Conservation (phyloP, 2,329 filamentous ascomycete genomes). For the Fusarium solani-melongenae region DNA sequence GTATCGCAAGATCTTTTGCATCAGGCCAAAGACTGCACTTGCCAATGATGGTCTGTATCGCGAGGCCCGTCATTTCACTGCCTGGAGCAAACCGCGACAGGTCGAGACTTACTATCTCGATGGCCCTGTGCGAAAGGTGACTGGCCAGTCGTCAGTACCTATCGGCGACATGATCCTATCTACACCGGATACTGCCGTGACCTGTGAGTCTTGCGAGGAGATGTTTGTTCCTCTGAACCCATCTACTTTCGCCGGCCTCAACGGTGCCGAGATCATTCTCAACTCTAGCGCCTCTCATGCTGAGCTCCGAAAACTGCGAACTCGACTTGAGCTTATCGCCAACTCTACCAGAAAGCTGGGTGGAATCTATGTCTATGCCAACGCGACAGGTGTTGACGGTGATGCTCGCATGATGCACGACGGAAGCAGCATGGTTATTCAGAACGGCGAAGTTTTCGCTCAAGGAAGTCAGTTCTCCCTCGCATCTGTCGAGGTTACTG, state of each 20-base stretch:
- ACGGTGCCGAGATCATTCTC: slow-evolving; percentile 76
- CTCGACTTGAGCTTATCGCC: slow-evolving; percentile 70
- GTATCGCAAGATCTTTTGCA: slow-evolving; percentile 30
- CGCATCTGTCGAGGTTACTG: slow-evolving; percentile 54
- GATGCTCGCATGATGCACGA: slow-evolving; percentile 48
- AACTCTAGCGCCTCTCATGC: slow-evolving; percentile 78
- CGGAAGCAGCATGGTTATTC: slow-evolving; percentile 68
- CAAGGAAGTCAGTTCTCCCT: slow-evolving; percentile 73
- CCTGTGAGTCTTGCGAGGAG: not conserved
- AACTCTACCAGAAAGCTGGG: slow-evolving; percentile 73
- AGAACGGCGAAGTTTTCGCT: slow-evolving; percentile 52
- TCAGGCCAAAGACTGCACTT: slow-evolving; percentile 43
- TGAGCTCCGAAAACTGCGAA: slow-evolving; percentile 69
- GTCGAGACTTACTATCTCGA: slow-evolving; percentile 42
- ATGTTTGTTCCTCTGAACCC: slow-evolving; percentile 9
- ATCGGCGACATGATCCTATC: slow-evolving; percentile 47
- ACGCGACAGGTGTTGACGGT: slow-evolving; percentile 31
- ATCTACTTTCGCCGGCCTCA: slow-evolving; percentile 28
- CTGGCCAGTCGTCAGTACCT: slow-evolving; percentile 49
- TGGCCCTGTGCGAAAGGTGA: slow-evolving; percentile 43
- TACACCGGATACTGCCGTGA: not conserved
- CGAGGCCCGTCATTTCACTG: not conserved
- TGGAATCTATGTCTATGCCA: slow-evolving; percentile 62
- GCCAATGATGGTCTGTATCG: slow-evolving; percentile 13
- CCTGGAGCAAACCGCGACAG: not conserved